Base-by-base conservation (phyloP, 2,329 filamentous ascomycete species). In the Beauveria bassiana region DNA sequence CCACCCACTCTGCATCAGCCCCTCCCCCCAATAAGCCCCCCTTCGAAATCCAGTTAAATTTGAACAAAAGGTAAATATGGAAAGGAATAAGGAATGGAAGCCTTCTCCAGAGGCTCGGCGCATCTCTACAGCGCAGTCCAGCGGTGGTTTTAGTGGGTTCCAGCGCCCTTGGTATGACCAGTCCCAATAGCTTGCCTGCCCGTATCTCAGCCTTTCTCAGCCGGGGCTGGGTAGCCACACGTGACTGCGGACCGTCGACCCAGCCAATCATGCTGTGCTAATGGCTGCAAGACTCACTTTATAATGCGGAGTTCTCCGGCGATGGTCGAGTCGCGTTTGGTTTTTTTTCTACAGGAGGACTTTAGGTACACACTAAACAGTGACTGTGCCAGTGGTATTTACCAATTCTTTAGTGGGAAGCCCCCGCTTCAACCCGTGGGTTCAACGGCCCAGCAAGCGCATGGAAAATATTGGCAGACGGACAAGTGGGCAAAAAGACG, bases 361-460 rank as follows among this genome's bases (percentile, higher is more conserved):
- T 43, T 9, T 38, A 9, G 3, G 2, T 26, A 28, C 22, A 59
- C 57, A 26, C 47, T 52, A 59, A 34, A 34, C 34, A 45, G 18
- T 43, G 14, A 6, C 45, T 40, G 31, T 26, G 22, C 20, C 20
- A 42, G 45, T 47, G 8, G 34, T 22, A n/a, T 49, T 49, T 26
- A 2, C 4, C 47, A 28, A n/a, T 50, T 24, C 51, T 18, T 51
- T 34, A 59, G 38, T 60, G 59, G 59, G 18, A 22, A 43, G 24
- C 8, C 59, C 58, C 52, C 43, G 43, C 59, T 47, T 42, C 52
- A 47, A 31, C 45, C 57, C 59, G 52, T 57, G 34, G 52, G 20
- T 55, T 55, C 59, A 55, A 50, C 52, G 59, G 51, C 52, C 59
- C 24, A 34, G 43, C 45, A 61, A 31, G 42, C 42, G 58, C 47